Evolutionary conservation across 495 filamentous ascomycete species (phyloP).

Genomic region (Penicillium subrubescens): DNA sequence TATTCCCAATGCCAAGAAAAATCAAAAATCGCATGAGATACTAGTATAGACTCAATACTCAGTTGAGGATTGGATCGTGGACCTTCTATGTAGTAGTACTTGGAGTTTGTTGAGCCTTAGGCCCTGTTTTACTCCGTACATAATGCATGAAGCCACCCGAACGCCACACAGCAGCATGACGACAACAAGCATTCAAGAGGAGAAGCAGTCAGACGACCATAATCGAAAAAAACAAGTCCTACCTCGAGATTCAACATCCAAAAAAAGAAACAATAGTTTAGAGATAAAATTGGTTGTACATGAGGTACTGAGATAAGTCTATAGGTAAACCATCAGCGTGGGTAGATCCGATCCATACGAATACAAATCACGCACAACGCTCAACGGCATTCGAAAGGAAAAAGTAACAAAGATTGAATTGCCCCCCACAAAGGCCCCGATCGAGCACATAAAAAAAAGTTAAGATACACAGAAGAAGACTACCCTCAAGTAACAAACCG

Average conservation of each 20-base stretch:
- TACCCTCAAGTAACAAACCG: conserved; percentile 30
- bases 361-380: conserved; percentile 4
- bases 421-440: conserved; percentile 28
- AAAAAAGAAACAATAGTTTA: neutral
- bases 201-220: neutral
- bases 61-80: no score
- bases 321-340: neutral
- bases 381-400: conserved; percentile 18
- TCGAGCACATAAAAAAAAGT: conserved; percentile 36
- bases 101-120: no score
- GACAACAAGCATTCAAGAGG: neutral
- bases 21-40: no score
- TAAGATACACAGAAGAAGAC: conserved; percentile 50
- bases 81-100: no score
- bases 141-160: neutral
- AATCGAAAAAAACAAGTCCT: neutral
- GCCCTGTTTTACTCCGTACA: neutral
- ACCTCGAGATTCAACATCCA: neutral
- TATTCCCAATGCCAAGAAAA: no score
- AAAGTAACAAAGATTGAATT: conserved; percentile 37
- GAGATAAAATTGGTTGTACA: conserved; percentile 16
- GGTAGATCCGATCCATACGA: neutral
- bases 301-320: conserved; percentile 18
- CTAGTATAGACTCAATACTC: no score
- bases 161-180: neutral